Evolutionary conservation across 2,329 filamentous ascomycete species (phyloP), one percentile per base, ranked within the genome.

Genomic region (Ophiocordyceps camponoti-leonardi): DNA sequence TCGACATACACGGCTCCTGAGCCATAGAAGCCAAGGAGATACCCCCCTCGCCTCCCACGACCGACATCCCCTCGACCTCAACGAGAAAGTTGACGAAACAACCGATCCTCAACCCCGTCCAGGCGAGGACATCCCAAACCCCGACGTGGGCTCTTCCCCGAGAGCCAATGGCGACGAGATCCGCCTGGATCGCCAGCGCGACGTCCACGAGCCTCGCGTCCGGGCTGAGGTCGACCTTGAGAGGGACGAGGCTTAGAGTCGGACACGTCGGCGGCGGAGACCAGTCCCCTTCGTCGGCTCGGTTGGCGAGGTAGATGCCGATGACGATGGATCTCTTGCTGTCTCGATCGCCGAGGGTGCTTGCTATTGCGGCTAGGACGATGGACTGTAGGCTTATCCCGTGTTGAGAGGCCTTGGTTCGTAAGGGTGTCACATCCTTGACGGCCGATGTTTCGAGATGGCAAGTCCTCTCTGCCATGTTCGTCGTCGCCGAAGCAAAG

Each of bases 271-370:
- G 23, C 3, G 52, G 51, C 0, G 66, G 57, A 2, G 73, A 64
- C 1, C 73, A 64, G 1, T 77, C 57, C 3, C 69, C 64, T 3
- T 71, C 63, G 10, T 71, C 61, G 0, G 72, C 70, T 44, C 86
- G 75, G 58, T 93, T 94, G 40, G 86, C 84, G 10, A 94, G 73
- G 59, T 94, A 95, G 20, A 94, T 62, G 2, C 87, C 88, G 44
- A 94, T 71, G 0, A 86, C 63, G 2, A 84, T 50, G n/a, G 46
- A 43, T 2, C 42, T 22, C 10, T 41, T 42, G 16, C 31, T n/a
- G 2, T 35, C 60, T 37, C 75, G 66, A 6, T 55, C 51, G 43
- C 60, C 54, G 2, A 65, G 54, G 12, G 59, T 54, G 49, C 70
- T 74, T 3, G 83, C 76, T 50, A 82, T 84, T 0, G 73, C 68